Percentiles rank a stretch among this genome's conserved stretches.
These are phyloP conservation scores for Russula dissimulans DNA, from an alignment of 768 basidiomycete species.

Conservation along the genomic window DNA sequence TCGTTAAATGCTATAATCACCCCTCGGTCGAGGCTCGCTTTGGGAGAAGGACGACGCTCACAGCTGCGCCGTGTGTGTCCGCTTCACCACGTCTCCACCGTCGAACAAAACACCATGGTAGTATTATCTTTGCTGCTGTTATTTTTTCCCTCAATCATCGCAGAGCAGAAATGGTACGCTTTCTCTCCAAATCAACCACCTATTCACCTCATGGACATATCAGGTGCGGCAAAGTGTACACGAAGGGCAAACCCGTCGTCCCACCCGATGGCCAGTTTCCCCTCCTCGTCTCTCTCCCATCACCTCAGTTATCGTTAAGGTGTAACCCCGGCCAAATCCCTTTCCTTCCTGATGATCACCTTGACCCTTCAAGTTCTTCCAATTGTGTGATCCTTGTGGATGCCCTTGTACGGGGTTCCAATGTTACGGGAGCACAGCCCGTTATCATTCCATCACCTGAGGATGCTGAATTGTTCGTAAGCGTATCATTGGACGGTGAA, in stretches of 20 bases:
- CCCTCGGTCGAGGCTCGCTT: too few species aligned
- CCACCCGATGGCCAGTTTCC: slow-evolving; percentile 40
- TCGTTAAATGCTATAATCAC: too few species aligned
- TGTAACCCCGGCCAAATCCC: slow-evolving; percentile 40
- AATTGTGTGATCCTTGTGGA: slow-evolving; percentile 30
- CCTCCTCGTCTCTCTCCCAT: slow-evolving; percentile 26
- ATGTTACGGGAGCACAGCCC: slow-evolving; percentile 29
- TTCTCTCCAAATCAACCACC: not conserved
- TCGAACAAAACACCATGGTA: too few species aligned
- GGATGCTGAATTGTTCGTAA: slow-evolving; percentile 21
- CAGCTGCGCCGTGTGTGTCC: too few species aligned
- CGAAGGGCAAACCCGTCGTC: slow-evolving; percentile 31
- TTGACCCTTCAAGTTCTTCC: slow-evolving; percentile 7
- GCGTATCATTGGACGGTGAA: slow-evolving; percentile 25
- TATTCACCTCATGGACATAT: not conserved
- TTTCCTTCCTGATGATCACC: slow-evolving; percentile 35
- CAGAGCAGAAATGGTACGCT: not conserved
- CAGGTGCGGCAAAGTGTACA: slow-evolving; percentile 45
- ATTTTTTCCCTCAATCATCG: too few species aligned
- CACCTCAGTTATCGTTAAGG: slow-evolving; percentile 37
- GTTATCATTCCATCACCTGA: slow-evolving; percentile 23
- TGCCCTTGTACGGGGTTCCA: slow-evolving; percentile 29
- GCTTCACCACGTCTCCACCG: too few species aligned
- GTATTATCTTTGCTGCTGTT: too few species aligned
- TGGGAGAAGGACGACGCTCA: too few species aligned